Base-by-base conservation (phyloP, 1,284 basidiomycete genomes). In the Chalciporus sp. region DNA sequence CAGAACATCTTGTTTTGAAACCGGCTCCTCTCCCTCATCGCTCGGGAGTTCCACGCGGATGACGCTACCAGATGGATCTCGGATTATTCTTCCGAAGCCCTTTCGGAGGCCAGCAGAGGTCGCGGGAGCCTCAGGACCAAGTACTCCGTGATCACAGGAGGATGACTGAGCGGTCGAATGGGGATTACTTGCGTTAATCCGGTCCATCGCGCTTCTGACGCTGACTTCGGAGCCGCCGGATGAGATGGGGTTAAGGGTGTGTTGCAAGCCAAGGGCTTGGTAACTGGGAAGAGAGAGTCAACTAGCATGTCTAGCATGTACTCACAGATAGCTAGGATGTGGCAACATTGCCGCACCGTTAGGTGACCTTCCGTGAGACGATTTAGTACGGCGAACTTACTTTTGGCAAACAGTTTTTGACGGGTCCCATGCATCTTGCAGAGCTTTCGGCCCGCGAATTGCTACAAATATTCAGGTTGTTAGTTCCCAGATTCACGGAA, bases 391-490 rank as follows among this genome's bases (percentile, higher is more conserved):
- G 26, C 28, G 28, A 28, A 78, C 88, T 67, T 68, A 96, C 94
- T 98, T 98, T 82, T 98, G 95, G 61, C 85, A 83, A 26, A 96
- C 88, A 7, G 95, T 99, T 76, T 93, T 94, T 57, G 77, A 80
- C 62, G 84, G 85, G 72, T 97, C 92, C 95, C 95, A 98, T 48
- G 85, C 84, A 45, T 92, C 86, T 67, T 92, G 90, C 52, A 98
- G 76, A 16, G 83, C 77, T 68, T 90, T 88, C 2, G 94, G 92
- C 0, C 92, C 95, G 55, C 86, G 84, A 56, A 98, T 87, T 12
- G 88, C 90, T 92, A 62, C 42, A 51, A 50, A 43, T 7, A 19
- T 28, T 51, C 9, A n/a, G 43, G 7, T 16, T 11, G 41, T 58
- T 42, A 64, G 53, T 33, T 43, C 55, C 51, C 19, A 29, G 27